Evolutionary conservation across 1,284 basidiomycete genomes (phyloP).

Genomic region (Porogramme epimiltina): DNA sequence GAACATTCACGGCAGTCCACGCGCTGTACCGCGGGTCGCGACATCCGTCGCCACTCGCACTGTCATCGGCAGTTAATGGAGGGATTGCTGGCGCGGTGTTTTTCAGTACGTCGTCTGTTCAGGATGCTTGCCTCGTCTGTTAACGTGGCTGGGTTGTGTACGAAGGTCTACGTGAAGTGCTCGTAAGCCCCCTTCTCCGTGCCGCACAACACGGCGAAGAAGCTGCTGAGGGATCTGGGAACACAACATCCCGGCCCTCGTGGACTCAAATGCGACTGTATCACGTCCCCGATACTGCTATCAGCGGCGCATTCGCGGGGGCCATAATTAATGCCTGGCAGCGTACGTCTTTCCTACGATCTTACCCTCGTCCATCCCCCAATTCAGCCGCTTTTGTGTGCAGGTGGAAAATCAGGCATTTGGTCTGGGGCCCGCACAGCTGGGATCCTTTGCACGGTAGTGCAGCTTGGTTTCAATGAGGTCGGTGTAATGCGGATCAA

Average conservation of each 20-base stretch:
- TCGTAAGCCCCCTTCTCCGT: constrained; percentile 57
- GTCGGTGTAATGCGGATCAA: constrained; percentile 56
- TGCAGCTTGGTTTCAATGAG: constrained; percentile 71
- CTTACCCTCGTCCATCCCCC: constrained; percentile 1
- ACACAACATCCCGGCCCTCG: constrained; percentile 25
- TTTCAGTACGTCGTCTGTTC: constrained; percentile 55
- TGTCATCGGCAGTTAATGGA: constrained; percentile 63
- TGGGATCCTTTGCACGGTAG: constrained; percentile 50
- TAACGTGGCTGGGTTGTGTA: not conserved
- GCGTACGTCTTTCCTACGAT: constrained; percentile 35
- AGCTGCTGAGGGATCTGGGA: constrained; percentile 18
- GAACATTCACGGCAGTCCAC: constrained; percentile 55
- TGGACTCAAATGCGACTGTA: constrained; percentile 57
- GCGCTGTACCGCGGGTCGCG: constrained; percentile 46
- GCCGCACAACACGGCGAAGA: constrained; percentile 26
- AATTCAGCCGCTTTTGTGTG: not conserved
- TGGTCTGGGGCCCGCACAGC: constrained; percentile 58
- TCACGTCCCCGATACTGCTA: constrained; percentile 59
- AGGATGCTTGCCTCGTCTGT: not conserved
- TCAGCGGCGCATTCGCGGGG: constrained; percentile 67
- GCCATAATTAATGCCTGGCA: constrained; percentile 49
- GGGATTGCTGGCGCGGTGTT: constrained; percentile 68
- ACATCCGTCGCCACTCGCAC: constrained; percentile 41
- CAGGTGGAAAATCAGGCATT: constrained; percentile 45
- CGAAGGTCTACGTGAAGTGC: constrained; percentile 67